A percentile compares a stretch with the other conserved stretches of the same genome.
Conservation (phyloP, 2,329 filamentous ascomycete species). For the Epichloe elymi region DNA sequence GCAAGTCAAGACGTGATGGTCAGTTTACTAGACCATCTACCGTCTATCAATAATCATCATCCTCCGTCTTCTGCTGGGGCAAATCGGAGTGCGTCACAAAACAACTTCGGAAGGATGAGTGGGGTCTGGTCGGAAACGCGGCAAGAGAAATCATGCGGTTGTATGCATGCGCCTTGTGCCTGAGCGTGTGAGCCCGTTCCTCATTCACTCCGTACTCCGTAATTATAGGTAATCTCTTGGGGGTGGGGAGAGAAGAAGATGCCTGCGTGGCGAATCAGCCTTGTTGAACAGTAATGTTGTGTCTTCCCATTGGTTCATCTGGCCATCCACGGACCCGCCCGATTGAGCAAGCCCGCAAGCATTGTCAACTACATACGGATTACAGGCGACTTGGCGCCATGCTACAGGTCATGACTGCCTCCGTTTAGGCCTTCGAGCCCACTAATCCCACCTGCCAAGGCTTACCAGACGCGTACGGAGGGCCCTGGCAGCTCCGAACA, state of each 20-base stretch:
- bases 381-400: background rate
- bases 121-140: background rate
- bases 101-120: background rate
- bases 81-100: too few relatives aligned
- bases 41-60: too few relatives aligned
- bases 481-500: background rate
- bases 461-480: background rate
- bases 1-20: too few relatives aligned
- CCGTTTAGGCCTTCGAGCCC: background rate
- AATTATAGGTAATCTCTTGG: too few relatives aligned
- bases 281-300: slow-evolving; percentile 16
- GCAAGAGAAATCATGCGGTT: background rate
- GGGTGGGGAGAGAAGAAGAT: too few relatives aligned
- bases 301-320: slow-evolving; percentile 13
- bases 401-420: background rate
- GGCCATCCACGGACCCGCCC: background rate
- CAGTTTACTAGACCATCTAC: too few relatives aligned
- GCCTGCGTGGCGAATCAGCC: slow-evolving; percentile 13
- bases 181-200: too few relatives aligned
- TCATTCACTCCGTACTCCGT: too few relatives aligned
- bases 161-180: too few relatives aligned
- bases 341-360: background rate
- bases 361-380: background rate
- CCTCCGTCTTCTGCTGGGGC: too few relatives aligned
- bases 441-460: background rate